These are phyloP conservation scores for Alternaria ethzedia DNA, from an alignment of 2,329 filamentous ascomycete species.

Conservation along the genomic window DNA sequence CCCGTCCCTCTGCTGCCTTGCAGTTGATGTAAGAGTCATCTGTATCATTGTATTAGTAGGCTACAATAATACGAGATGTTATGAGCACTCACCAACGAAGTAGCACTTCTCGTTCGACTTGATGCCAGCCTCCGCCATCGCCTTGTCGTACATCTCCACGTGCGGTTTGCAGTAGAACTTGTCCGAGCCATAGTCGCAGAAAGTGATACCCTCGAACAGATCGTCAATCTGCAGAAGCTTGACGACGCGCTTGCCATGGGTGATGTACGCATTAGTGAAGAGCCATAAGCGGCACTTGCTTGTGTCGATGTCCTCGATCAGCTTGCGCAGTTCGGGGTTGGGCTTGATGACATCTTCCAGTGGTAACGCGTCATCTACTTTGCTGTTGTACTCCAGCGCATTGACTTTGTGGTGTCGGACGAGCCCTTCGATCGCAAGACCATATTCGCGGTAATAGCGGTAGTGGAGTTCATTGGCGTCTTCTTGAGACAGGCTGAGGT, in stretches of 20 bases:
- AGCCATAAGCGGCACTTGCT: conserved; percentile 89
- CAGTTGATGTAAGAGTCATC: conserved; percentile 91
- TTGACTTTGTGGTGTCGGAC: conserved; percentile 95
- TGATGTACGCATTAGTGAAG: conserved; percentile 95
- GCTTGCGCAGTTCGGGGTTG: conserved; percentile 72
- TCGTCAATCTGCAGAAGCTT: conserved; percentile 82
- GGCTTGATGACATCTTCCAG: conserved; percentile 84
- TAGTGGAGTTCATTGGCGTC: conserved; percentile 87
- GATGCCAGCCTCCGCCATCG: conserved; percentile 82
- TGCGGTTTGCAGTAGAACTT: conserved; percentile 88
- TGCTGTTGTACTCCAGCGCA: conserved; percentile 88
- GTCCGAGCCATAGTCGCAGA: conserved; percentile 80
- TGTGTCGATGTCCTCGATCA: conserved; percentile 83
- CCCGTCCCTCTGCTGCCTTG: conserved; percentile 74
- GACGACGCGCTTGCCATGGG: conserved; percentile 82
- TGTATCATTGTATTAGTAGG: conserved; percentile 44
- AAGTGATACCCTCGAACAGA: conserved; percentile 93
- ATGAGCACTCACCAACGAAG: conserved; percentile 77
- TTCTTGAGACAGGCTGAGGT: conserved; percentile 74
- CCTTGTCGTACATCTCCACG: conserved; percentile 82
- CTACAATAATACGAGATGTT: not conserved
- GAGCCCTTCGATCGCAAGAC: conserved; percentile 94
- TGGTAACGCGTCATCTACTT: conserved; percentile 93
- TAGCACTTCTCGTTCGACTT: conserved; percentile 75
- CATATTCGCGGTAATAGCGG: conserved; percentile 95